These are phyloP conservation scores for Metschnikowia gelsemii DNA, from an alignment of 805 yeast species.

Conservation along the genomic window DNA sequence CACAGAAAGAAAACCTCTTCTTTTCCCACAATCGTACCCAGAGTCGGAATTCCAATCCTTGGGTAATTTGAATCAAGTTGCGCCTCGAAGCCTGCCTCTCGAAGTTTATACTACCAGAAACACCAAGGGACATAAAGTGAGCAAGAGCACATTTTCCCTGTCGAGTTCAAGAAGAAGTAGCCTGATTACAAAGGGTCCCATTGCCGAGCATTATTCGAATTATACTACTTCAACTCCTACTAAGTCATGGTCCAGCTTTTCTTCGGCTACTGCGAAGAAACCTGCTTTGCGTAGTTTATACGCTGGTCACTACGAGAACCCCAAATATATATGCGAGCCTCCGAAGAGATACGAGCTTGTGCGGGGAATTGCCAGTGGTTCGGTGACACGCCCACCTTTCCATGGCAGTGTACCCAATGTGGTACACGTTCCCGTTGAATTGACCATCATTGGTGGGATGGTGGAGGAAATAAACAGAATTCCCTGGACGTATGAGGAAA, in stretches of 20 bases:
- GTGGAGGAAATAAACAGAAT: conserved; percentile 51
- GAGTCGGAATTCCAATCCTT: conserved; percentile 1
- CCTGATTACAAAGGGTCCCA: conserved; percentile 6
- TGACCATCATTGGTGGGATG: conserved; percentile 46
- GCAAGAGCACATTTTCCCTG: conserved; percentile 2
- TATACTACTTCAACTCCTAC: conserved; percentile 9
- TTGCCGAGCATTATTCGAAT: conserved; percentile 6
- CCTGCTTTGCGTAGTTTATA: conserved; percentile 5
- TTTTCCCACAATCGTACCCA: background rate
- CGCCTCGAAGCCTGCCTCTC: conserved; percentile 6
- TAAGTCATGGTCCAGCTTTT: conserved; percentile 2
- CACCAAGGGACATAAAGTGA: background rate
- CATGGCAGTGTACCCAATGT: conserved; percentile 27
- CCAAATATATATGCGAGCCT: conserved; percentile 2
- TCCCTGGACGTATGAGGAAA: conserved; percentile 48
- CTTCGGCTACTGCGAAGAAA: background rate
- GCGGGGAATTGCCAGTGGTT: conserved; percentile 60
- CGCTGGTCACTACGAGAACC: conserved; percentile 5
- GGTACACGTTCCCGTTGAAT: conserved; percentile 46
- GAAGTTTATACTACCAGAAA: background rate
- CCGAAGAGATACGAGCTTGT: conserved; percentile 41
- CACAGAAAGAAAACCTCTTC: background rate
- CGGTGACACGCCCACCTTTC: conserved; percentile 53
- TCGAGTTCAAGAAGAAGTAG: conserved; percentile 10
- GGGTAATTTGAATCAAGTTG: background rate